Percentiles rank a stretch among this genome's conserved stretches.
Conservation (phyloP, 495 filamentous ascomycete genomes). For the Talaromyces ruber region DNA sequence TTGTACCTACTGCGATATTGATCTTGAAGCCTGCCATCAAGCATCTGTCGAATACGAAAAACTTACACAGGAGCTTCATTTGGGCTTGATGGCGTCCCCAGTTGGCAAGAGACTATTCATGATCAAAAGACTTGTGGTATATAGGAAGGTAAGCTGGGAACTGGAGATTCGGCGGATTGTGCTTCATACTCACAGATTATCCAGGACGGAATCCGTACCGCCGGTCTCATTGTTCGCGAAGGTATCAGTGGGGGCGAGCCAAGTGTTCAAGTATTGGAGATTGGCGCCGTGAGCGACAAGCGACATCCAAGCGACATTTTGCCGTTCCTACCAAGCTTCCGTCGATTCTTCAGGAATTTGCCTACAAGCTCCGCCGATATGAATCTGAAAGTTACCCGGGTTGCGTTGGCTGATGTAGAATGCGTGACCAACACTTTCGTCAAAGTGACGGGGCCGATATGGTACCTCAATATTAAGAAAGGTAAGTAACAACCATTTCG, state of each 20-base stretch:
- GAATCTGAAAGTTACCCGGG: constrained; percentile 49
- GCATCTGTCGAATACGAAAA: constrained; percentile 69
- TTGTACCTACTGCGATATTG: constrained; percentile 73
- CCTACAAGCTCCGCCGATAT: constrained; percentile 50
- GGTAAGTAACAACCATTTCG: constrained; percentile 13
- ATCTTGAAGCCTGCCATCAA: constrained; percentile 70
- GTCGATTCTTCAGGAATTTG: constrained; percentile 48
- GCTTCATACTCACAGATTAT: constrained; percentile 17
- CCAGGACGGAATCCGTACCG: constrained; percentile 68
- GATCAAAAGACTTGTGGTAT: constrained; percentile 65
- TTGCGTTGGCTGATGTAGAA: constrained; percentile 67
- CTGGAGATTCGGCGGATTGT: not conserved
- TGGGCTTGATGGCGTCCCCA: constrained; percentile 61
- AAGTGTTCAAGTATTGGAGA: constrained; percentile 67
- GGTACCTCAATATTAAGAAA: constrained; percentile 38
- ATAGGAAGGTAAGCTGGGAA: constrained; percentile 41
- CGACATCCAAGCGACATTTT: constrained; percentile 71
- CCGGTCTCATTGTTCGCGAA: constrained; percentile 71
- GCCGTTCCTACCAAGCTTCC: constrained; percentile 64
- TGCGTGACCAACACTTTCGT: constrained; percentile 69
- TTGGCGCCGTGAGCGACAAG: constrained; percentile 49
- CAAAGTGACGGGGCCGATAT: constrained; percentile 45
- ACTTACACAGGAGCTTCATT: constrained; percentile 65
- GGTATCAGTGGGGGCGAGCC: constrained; percentile 54
- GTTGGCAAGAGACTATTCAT: constrained; percentile 73